Evolutionary conservation across 768 basidiomycete species (phyloP), one percentile per base, ranked within the genome.

Genomic region (Termitomyces sp.): DNA sequence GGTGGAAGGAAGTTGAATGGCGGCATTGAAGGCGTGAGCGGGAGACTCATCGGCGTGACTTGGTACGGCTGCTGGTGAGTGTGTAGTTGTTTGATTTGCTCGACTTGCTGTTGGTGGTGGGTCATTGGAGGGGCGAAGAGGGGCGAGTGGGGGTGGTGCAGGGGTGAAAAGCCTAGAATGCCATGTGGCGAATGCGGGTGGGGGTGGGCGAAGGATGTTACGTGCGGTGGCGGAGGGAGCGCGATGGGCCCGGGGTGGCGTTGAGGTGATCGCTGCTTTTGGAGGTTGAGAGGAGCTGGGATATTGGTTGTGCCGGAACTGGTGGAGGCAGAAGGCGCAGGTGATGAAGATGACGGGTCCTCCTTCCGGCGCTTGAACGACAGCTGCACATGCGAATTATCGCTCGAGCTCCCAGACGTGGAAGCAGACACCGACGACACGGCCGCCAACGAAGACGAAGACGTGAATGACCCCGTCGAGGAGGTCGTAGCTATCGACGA

Each of bases 1-100:
- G 52, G 50, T 3, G 50, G 50, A 37, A 51, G 50, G 12, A 97
- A 95, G 12, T 85, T 86, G 72, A 97, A 98, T 5, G 92, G 85
- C 1, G 96, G 96, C 95, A 98, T 98, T 58, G 89, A 90, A 0
- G 95, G 94, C n/a, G 95, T 97, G 65, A 97, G 93, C 1, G 91
- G 89, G 14, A 91, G 50, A 3, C 23, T 17, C 17, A 51, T 39
- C 0, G 25, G 49, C 3, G 49, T 51, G 11, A 39, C 25, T 28
- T 51, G 49, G 25, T 40, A 27, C 25, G 14, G 21, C 23, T 35
- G 48, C 4, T 30, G 47, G 19, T 48, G 32, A 3, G 0, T 34
- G 25, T 50, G 49, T 25, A n/a, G 17, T n/a, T 50, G 49, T 3
- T 34, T 49, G 34, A 49, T 48, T 8, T 48, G 75, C 49, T 81